Base-by-base conservation (phyloP, 2,329 filamentous ascomycete genomes). In the Alternaria tenuissima region DNA sequence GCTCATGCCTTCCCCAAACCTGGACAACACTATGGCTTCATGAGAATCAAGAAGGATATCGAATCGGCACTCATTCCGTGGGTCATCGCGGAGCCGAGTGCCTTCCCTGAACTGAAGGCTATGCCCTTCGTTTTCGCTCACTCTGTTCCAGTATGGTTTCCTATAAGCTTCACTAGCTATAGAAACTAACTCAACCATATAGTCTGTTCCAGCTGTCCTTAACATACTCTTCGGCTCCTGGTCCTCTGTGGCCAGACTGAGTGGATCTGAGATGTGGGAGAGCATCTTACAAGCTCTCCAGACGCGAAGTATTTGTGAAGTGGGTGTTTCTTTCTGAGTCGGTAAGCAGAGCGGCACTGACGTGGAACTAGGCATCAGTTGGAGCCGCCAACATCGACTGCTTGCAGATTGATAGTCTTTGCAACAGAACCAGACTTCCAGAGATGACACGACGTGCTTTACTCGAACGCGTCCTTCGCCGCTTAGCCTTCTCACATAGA, bases 401-500 rank as follows among this genome's bases (percentile, higher is more conserved):
- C 11, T 36, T 43, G 22, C 38, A 52, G 7, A 48, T 55, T 11
- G 38, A 44, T 16, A 52, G 39, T 24, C 32, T 56, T 36, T 49
- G 44, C 18, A 14, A 47, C 28, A 28, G 39, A 1, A 20, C 18
- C 9, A 39, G 28, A 14, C 16, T 20, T 20, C 16, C 36, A 7
- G 44, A 52, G 16, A 39, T 16, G 2, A 44, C 30, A 28, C 49
- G 41, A 46, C 63, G 63, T 18, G 54, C 46, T 24, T 7, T 30
- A 2, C 18, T 70, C 1, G 68, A 74, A 42, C 55, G 46, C 4
- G 1, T 53, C 0, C 30, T 71, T 7, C 70, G 69, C 12, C 32
- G 34, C 6, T 7, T 68, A 14, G 65, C 58, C 1, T 64, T 71
- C 26, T 38, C 7, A 2, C 44, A 70, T n/a, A 60, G 39, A 18